Conservation (phyloP, 495 filamentous ascomycete species). For the Lepraria neglecta region DNA sequence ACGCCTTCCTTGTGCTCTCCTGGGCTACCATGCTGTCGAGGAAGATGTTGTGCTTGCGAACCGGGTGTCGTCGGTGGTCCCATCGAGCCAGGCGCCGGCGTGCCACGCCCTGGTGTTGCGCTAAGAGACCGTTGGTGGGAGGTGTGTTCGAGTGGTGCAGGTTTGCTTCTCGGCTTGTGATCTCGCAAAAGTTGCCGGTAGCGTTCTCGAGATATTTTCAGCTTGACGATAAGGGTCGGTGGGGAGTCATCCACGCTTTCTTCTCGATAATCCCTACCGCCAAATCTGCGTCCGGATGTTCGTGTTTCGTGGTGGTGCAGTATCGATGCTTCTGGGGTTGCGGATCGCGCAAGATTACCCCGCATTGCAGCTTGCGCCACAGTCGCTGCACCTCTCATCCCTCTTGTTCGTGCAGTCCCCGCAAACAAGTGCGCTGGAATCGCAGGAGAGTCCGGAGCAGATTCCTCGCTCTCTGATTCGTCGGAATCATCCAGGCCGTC, state of each 20-base stretch:
- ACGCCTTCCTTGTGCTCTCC: slow-evolving; percentile 22
- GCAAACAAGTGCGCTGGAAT: slow-evolving; percentile 57
- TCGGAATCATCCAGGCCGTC: slow-evolving; percentile 77
- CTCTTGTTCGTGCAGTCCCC: slow-evolving; percentile 78
- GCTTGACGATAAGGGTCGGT: slow-evolving; percentile 59
- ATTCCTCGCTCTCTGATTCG: slow-evolving; percentile 81
- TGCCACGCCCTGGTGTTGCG: slow-evolving; percentile 46
- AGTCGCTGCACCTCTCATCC: slow-evolving; percentile 76
- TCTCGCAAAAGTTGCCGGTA: slow-evolving; percentile 55
- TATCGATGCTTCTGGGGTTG: slow-evolving; percentile 71
- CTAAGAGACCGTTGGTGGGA: slow-evolving; percentile 44
- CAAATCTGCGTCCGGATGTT: slow-evolving; percentile 54
- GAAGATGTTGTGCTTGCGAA: slow-evolving; percentile 24
- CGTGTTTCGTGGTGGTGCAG: slow-evolving; percentile 68
- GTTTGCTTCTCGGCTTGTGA: slow-evolving; percentile 38
- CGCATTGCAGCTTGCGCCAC: slow-evolving; percentile 69
- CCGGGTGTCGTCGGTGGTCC: slow-evolving; percentile 46
- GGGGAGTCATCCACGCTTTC: slow-evolving; percentile 60
- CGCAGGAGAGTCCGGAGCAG: slow-evolving; percentile 78
- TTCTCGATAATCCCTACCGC: slow-evolving; percentile 56
- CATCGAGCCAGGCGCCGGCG: slow-evolving; percentile 54
- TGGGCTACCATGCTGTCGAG: slow-evolving; percentile 27
- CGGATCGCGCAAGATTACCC: slow-evolving; percentile 75
- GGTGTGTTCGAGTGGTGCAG: slow-evolving; percentile 24
- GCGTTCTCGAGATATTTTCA: slow-evolving; percentile 60